A percentile compares a stretch with the other conserved stretches of the same genome.
Conservation (phyloP, 2,329 filamentous ascomycete genomes). For the Alternaria arborescens region DNA sequence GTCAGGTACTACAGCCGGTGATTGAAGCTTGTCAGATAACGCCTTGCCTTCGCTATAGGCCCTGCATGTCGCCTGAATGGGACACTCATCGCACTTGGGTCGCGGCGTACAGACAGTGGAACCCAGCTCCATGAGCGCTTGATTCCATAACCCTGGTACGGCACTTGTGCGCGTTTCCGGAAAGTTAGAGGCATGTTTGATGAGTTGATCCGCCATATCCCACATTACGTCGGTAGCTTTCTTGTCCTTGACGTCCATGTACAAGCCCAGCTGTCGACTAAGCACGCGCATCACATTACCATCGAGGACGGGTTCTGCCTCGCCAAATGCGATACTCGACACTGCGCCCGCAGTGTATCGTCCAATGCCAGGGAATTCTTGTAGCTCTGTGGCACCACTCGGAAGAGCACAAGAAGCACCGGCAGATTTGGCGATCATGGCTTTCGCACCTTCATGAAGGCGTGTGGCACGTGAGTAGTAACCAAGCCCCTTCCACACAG, state of each 20-base stretch:
- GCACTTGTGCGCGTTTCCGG: conserved; percentile 54
- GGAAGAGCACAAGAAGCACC: conserved; percentile 61
- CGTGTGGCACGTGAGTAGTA: conserved; percentile 72
- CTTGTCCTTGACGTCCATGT: conserved; percentile 66
- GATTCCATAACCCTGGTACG: conserved; percentile 68
- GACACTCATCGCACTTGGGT: conserved; percentile 61
- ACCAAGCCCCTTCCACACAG: conserved; percentile 68
- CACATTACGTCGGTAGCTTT: conserved; percentile 64
- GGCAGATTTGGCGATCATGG: conserved; percentile 53
- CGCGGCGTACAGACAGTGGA: conserved; percentile 69
- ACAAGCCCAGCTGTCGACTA: conserved; percentile 67
- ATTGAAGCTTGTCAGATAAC: conserved; percentile 27
- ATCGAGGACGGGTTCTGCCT: conserved; percentile 68
- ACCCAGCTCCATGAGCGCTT: conserved; percentile 71
- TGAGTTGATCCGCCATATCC: conserved; percentile 66
- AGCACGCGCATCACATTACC: conserved; percentile 70
- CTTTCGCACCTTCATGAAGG: conserved; percentile 65
- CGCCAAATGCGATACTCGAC: conserved; percentile 69
- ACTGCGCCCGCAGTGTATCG: conserved; percentile 71
- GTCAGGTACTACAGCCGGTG: conserved; percentile 23
- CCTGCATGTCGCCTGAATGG: conserved; percentile 44
- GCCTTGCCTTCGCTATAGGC: conserved; percentile 44
- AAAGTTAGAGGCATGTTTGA: conserved; percentile 58
- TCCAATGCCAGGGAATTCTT: conserved; percentile 67
- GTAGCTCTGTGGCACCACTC: conserved; percentile 54